Percentiles rank a stretch among this genome's conserved stretches.
These are phyloP conservation scores for Neonectria hederae DNA, from an alignment of 2,329 filamentous ascomycete genomes.

Conservation along the genomic window DNA sequence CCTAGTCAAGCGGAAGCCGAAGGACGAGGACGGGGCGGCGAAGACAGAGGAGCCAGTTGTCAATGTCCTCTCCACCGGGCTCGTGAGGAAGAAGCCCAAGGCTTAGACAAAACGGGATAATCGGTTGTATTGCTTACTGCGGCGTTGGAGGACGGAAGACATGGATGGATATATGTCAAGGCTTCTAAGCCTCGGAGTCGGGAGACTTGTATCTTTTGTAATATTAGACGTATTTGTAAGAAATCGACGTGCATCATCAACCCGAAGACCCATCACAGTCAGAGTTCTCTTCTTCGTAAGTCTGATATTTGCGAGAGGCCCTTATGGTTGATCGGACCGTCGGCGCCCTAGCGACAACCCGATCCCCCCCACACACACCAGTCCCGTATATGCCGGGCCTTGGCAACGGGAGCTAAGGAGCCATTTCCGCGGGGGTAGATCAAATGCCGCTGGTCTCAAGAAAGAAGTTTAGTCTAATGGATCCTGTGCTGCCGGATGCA, in stretches of 20 bases:
- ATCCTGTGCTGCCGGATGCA: not conserved
- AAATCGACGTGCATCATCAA: not conserved
- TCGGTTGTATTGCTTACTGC: conserved; percentile 8
- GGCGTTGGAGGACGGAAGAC: conserved; percentile 17
- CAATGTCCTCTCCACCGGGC: conserved; percentile 60
- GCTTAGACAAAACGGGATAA: conserved; percentile 1
- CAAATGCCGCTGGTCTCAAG: not conserved
- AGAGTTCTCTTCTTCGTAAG: not conserved
- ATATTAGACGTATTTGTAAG: not conserved
- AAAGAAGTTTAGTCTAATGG: not conserved
- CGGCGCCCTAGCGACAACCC: conserved; percentile 2
- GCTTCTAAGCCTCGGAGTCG: conserved; percentile 30
- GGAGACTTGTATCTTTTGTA: conserved; percentile 1
- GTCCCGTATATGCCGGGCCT: not conserved
- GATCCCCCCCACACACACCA: conserved; percentile 13
- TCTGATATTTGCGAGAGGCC: not conserved
- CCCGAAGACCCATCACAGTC: not conserved
- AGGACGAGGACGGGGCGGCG: conserved; percentile 44
- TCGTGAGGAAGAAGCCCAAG: conserved; percentile 69
- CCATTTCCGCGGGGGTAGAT: not conserved
- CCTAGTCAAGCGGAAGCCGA: conserved; percentile 65
- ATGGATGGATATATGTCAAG: not conserved
- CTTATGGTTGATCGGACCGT: not conserved
- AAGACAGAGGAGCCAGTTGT: conserved; percentile 33
- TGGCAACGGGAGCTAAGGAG: conserved; percentile 4